Conservation (phyloP, 2,329 filamentous ascomycete species). For the Nemania sp. region DNA sequence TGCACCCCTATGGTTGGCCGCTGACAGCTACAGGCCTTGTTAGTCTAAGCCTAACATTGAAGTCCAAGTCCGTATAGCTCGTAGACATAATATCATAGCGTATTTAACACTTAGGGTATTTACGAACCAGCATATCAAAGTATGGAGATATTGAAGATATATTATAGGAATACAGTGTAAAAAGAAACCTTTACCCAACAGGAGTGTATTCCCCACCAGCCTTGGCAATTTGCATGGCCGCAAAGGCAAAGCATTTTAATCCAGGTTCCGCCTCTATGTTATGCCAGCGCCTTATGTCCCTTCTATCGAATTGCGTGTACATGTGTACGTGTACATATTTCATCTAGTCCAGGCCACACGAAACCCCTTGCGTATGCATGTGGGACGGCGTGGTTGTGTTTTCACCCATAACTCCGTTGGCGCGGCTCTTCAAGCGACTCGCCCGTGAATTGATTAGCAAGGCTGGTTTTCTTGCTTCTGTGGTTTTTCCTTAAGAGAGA, state of each 20-base stretch:
- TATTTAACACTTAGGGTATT: neutral
- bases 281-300: conserved; percentile 22
- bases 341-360: conserved; percentile 8
- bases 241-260: conserved; percentile 22
- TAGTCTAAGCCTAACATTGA: neutral
- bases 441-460: conserved; percentile 11
- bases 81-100: neutral
- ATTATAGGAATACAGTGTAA: conserved; percentile 32
- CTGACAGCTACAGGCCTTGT: neutral
- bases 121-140: neutral
- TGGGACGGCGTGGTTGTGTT: conserved; percentile 5
- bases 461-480: conserved; percentile 5
- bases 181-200: conserved; percentile 12
- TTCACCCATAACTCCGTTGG: conserved; percentile 12
- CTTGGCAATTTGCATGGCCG: conserved; percentile 14
- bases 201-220: conserved; percentile 8
- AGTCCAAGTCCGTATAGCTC: neutral
- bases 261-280: conserved; percentile 31
- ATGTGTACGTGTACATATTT: conserved; percentile 24
- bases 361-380: conserved; percentile 1
- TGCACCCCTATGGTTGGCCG: too few species aligned
- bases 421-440: neutral
- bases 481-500: neutral
- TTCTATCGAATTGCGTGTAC: conserved; percentile 31
- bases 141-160: conserved; percentile 17